Conservation (phyloP, 106 monocot species). For the Hemerocallis citrina region DNA sequence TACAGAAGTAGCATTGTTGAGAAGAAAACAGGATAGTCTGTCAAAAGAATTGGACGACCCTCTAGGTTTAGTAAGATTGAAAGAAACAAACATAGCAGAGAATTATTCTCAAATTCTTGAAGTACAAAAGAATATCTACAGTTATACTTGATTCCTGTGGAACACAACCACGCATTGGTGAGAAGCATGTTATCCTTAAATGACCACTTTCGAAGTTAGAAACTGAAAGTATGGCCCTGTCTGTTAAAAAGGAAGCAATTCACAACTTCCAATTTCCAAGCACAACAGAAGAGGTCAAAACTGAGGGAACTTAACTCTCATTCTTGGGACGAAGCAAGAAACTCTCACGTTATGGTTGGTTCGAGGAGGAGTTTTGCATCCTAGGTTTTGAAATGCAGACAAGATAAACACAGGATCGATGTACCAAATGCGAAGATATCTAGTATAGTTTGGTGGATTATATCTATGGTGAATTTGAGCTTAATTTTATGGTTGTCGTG, state of each 20-base stretch:
- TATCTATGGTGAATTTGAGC: too few species aligned
- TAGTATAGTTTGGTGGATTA: too few species aligned
- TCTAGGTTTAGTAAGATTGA: slow-evolving; percentile 55
- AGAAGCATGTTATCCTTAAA: slow-evolving; percentile 31
- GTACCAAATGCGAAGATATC: too few species aligned
- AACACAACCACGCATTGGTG: slow-evolving; percentile 42
- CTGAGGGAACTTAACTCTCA: slow-evolving; percentile 40
- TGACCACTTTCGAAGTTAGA: slow-evolving; percentile 31
- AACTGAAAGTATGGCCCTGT: slow-evolving; percentile 31
- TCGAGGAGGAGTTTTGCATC: slow-evolving; percentile 48
- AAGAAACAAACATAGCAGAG: slow-evolving; percentile 74
- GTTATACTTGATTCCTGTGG: slow-evolving; percentile 49
- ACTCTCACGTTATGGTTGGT: slow-evolving; percentile 33
- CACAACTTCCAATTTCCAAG: slow-evolving; percentile 40
- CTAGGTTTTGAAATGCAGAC: slow-evolving; percentile 45
- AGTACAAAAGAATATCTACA: slow-evolving; percentile 58
- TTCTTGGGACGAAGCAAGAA: slow-evolving; percentile 58
- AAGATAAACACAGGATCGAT: slow-evolving; percentile 64
- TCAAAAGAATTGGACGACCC: slow-evolving; percentile 67
- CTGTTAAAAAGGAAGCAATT: slow-evolving; percentile 54
- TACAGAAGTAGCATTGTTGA: slow-evolving; percentile 50
- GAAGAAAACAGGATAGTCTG: slow-evolving; percentile 34
- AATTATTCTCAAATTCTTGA: slow-evolving; percentile 56
- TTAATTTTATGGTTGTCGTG: too few species aligned
- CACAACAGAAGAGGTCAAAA: slow-evolving; percentile 42